A percentile compares a stretch with the other conserved stretches of the same genome.
phyloP scores from a whole-genome alignment of 352 stramenopile genomes.

The Pythium phragmitis region DNA sequence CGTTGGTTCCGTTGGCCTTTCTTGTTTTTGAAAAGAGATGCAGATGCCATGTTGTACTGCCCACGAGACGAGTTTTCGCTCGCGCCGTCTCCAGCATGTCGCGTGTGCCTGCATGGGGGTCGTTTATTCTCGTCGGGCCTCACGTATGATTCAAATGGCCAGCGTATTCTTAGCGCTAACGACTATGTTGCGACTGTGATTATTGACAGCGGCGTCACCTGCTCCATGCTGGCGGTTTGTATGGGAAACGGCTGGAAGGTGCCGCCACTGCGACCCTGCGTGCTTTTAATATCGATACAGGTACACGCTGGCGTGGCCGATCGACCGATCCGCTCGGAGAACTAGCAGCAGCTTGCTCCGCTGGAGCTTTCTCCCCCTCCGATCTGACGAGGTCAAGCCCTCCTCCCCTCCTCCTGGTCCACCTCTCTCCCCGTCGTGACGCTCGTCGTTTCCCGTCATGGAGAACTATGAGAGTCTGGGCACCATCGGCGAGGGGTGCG shows the following conservation, averaged over 20 bases:
- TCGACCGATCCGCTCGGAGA: not conserved
- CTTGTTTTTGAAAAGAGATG: too few species aligned
- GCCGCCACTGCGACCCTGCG: not conserved
- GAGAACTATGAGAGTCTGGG: slow-evolving; percentile 89
- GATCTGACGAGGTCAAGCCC: too few species aligned
- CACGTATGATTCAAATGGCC: too few species aligned
- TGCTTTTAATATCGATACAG: not conserved
- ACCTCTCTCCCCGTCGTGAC: not conserved
- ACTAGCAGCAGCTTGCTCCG: not conserved
- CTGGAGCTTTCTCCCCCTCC: not conserved
- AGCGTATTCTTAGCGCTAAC: not conserved
- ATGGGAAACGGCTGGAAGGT: not conserved
- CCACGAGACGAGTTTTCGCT: too few species aligned
- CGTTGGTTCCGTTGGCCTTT: not conserved
- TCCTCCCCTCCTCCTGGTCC: not conserved
- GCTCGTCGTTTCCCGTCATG: slow-evolving; percentile 37
- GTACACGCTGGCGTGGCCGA: not conserved
- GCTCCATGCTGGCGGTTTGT: too few species aligned
- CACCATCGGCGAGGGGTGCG: slow-evolving; percentile 85
- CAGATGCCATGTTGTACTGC: too few species aligned
- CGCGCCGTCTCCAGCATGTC: not conserved
- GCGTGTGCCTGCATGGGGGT: not conserved
- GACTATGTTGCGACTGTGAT: not conserved
- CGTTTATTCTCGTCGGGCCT: not conserved
- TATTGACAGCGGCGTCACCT: not conserved